These are phyloP conservation scores for Aspergillus baeticus DNA, from an alignment of 495 filamentous ascomycete genomes.

Conservation along the genomic window DNA sequence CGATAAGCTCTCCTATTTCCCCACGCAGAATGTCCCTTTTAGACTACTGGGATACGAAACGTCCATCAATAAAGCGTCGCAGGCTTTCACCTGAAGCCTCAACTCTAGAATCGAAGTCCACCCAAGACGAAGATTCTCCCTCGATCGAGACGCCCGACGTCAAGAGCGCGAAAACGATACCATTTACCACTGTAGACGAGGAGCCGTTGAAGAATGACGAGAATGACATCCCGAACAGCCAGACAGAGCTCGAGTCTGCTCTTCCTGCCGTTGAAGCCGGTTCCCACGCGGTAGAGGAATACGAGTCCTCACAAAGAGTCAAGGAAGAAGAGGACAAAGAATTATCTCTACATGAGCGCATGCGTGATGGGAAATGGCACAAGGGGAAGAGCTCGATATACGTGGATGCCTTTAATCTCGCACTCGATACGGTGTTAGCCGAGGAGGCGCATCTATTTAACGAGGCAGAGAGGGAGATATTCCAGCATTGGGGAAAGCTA, in stretches of 20 bases:
- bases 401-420: constrained; percentile 94
- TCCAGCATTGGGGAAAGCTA: constrained; percentile 70
- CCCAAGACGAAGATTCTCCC: background rate
- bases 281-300: constrained; percentile 74
- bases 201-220: constrained; percentile 37
- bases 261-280: constrained; percentile 67
- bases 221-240: constrained; percentile 28
- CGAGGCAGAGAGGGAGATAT: constrained; percentile 73
- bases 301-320: constrained; percentile 59
- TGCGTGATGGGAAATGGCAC: constrained; percentile 57
- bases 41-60: constrained; percentile 44
- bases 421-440: constrained; percentile 83
- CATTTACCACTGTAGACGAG: constrained; percentile 21
- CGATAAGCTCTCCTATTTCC: too few species aligned
- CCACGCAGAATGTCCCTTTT: constrained; percentile 38
- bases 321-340: constrained; percentile 25
- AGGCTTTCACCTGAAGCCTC: constrained; percentile 15
- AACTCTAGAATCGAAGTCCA: background rate
- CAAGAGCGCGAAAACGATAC: background rate
- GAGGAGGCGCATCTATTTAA: constrained; percentile 90
- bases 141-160: constrained; percentile 2
- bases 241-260: constrained; percentile 76
- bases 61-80: constrained; percentile 35
- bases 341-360: constrained; percentile 41
- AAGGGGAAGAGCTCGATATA: constrained; percentile 83